Conservation (phyloP, 345 rosid species). For the Lumnitzera littorea region DNA sequence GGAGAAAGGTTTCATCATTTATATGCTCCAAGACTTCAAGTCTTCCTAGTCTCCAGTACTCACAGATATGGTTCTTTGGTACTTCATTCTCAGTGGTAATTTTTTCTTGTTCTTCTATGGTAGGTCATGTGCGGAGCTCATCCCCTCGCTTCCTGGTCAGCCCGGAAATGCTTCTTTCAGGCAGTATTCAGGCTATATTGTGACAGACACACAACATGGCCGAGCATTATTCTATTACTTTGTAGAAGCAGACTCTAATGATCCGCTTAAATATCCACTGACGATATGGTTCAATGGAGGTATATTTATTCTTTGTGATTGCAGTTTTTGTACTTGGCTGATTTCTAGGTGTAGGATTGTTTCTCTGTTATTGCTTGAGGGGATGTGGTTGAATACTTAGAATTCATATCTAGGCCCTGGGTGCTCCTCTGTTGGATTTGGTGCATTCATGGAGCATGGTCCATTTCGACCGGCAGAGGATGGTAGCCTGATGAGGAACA, state of each 20-base stretch:
- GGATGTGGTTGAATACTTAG: not conserved
- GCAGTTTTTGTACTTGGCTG: no score
- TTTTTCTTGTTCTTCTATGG: not conserved
- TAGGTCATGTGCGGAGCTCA: conserved; percentile 11
- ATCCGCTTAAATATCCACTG: conserved; percentile 14
- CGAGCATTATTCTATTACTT: conserved; percentile 28
- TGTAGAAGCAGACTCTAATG: conserved; percentile 16
- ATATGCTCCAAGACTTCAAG: no score
- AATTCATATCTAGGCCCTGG: conserved; percentile 19
- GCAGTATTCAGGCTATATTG: conserved; percentile 27
- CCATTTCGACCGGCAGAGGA: conserved; percentile 27
- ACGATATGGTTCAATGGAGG: conserved; percentile 27
- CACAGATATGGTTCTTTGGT: not conserved
- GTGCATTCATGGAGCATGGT: conserved; percentile 26
- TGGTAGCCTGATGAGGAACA: conserved; percentile 21
- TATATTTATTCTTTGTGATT: not conserved
- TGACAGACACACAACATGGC: conserved; percentile 20
- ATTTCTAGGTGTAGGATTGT: not conserved
- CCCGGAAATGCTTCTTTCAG: conserved; percentile 20
- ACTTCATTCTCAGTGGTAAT: not conserved
- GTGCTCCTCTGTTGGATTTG: conserved; percentile 34
- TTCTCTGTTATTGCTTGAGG: not conserved
- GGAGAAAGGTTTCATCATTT: no score
- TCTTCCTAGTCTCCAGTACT: not conserved
- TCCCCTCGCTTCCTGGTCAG: conserved; percentile 25